Percentiles rank a stretch among this genome's conserved stretches.
These are phyloP conservation scores for Pouteria glomerata DNA, from an alignment of 148 eudicot species.

Conservation along the genomic window DNA sequence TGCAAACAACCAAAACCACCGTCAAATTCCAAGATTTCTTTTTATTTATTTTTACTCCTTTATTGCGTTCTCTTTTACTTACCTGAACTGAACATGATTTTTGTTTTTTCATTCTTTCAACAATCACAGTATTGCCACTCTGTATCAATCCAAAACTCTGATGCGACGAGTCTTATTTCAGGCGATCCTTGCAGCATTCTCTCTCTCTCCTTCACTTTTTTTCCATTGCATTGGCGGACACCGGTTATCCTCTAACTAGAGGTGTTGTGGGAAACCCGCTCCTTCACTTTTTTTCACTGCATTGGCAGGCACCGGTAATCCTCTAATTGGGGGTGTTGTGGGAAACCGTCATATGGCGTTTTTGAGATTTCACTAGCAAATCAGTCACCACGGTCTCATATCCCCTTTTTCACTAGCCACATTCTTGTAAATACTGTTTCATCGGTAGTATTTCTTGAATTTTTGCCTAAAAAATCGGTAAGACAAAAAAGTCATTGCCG, in stretches of 20 bases:
- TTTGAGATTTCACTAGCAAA: too few species aligned
- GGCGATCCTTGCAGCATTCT: constrained; percentile 21
- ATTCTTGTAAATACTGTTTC: too few species aligned
- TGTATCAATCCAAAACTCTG: constrained; percentile 16
- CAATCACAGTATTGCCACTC: background rate
- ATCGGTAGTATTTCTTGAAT: too few species aligned
- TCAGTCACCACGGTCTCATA: too few species aligned
- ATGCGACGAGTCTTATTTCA: constrained; percentile 35
- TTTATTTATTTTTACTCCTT: background rate
- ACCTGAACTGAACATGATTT: background rate
- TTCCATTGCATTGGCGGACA: too few species aligned
- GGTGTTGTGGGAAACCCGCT: too few species aligned
- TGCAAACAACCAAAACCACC: constrained; percentile 2
- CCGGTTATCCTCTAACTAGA: too few species aligned
- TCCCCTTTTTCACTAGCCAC: too few species aligned
- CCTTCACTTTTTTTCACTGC: constrained; percentile 31
- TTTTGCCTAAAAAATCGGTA: too few species aligned
- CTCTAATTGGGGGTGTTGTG: too few species aligned
- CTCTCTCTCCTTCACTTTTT: constrained; percentile 44
- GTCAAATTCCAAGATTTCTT: constrained; percentile 2
- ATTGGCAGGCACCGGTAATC: constrained; percentile 34
- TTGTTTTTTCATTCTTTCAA: background rate
- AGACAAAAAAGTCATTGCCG: too few species aligned
- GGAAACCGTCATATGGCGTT: too few species aligned
- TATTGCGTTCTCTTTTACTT: background rate